phyloP scores from a whole-genome alignment of 768 basidiomycete species.

The Suillus placidus region DNA sequence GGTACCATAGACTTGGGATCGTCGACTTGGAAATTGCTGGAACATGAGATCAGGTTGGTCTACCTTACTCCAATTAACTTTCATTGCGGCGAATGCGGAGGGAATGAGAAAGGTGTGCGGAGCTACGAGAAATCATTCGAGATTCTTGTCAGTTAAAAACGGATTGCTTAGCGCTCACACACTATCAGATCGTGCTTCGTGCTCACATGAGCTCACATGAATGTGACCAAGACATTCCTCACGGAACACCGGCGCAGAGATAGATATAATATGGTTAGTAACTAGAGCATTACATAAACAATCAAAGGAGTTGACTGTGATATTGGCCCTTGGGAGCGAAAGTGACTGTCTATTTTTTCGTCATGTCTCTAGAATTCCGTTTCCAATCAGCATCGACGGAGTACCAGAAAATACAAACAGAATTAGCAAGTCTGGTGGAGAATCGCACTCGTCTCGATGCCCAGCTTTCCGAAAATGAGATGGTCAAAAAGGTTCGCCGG shows the following conservation, averaged over 20 bases:
- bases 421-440: slow-evolving; percentile 74
- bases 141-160: not conserved
- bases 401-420: slow-evolving; percentile 80
- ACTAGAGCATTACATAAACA: not conserved
- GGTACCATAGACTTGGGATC: slow-evolving; percentile 84
- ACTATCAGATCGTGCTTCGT: not conserved
- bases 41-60: slow-evolving; percentile 67
- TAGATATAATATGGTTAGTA: not conserved
- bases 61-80: slow-evolving; percentile 62
- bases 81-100: slow-evolving; percentile 30
- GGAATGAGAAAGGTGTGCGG: slow-evolving; percentile 6
- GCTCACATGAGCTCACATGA: not conserved
- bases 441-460: slow-evolving; percentile 86
- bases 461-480: slow-evolving; percentile 88
- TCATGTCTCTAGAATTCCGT: slow-evolving; percentile 58
- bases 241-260: not conserved
- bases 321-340: not conserved
- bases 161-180: slow-evolving; percentile 3
- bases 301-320: not conserved
- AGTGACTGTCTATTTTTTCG: slow-evolving; percentile 10
- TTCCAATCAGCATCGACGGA: slow-evolving; percentile 72
- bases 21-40: slow-evolving; percentile 76
- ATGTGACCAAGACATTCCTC: not conserved
- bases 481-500: slow-evolving; percentile 76
- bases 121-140: not conserved